Base-by-base conservation (phyloP, 768 basidiomycete genomes). In the Pleurotus sapidus region DNA sequence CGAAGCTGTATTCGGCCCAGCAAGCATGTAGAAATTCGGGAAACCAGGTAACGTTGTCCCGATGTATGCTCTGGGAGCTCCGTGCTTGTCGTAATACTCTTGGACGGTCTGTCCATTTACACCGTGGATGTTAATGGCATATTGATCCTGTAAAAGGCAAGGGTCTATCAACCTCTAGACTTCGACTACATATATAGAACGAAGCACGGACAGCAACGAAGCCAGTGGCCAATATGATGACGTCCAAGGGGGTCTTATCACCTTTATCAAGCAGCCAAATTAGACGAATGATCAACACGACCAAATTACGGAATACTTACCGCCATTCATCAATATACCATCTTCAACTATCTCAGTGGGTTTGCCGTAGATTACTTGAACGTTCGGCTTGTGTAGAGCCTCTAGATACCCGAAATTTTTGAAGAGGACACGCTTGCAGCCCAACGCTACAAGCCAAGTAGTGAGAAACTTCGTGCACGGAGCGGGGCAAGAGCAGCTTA, bases 391-490 rank as follows among this genome's bases (percentile, higher is more conserved):
- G 57, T 79, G 72, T 24, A 84, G 67, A 8, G 74, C 62, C 20
- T 68, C 58, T 30, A 84, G 72, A 61, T 77, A 85, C 15, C 72
- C 71, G 30, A 34, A 34, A 0, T 77, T 71, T 61, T 86, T 79
- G 55, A 78, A 70, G 5, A 85, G 70, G 11, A 83, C 62, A 14
- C 84, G 79, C 65, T 81, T 84, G 62, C 83, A 85, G 1, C 84
- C 83, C 39, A 76, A 64, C 24, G 71, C 81, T 83, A 42, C 15
- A 46, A 39, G 8, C 8, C 15, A 14, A 25, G 51, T 5, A 3
- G 18, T 20, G 15, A 23, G 12, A 24, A 23, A 39, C 18, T 15
- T 3, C 11, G 20, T 11, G 9, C 11, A n/a, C 9, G 23, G 18
- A n/a, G 49, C 5, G 17, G 49, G 14, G 34, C 12, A 40, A 15